phyloP scores from a whole-genome alignment of 2,329 filamentous ascomycete genomes.

The Coniochaeta sp. region DNA sequence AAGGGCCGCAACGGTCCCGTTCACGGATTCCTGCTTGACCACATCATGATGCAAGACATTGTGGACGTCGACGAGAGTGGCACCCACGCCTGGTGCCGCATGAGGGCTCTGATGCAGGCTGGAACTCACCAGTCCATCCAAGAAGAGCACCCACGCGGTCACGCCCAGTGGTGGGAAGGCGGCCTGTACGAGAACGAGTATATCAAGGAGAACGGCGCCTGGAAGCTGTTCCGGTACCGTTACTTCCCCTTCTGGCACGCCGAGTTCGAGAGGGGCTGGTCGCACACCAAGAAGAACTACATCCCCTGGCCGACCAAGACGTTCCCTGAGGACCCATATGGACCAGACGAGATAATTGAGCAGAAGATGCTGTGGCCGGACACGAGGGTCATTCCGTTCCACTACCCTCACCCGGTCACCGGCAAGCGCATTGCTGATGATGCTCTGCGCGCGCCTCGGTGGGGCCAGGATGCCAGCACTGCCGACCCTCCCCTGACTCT shows the following conservation, averaged over 20 bases:
- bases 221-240: conserved; percentile 45
- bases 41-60: conserved; percentile 50
- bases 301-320: conserved; percentile 39
- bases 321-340: conserved; percentile 40
- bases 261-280: conserved; percentile 44
- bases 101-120: conserved; percentile 47
- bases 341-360: conserved; percentile 44
- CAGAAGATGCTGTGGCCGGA: conserved; percentile 50
- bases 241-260: conserved; percentile 53
- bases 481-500: conserved; percentile 34
- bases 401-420: conserved; percentile 43
- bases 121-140: conserved; percentile 44
- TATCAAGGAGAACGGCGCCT: conserved; percentile 45
- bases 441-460: conserved; percentile 39
- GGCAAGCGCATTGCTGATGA: conserved; percentile 34
- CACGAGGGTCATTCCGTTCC: conserved; percentile 44
- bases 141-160: conserved; percentile 40
- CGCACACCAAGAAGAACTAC: conserved; percentile 44
- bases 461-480: conserved; percentile 29
- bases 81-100: conserved; percentile 40
- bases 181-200: conserved; percentile 53
- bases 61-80: conserved; percentile 39
- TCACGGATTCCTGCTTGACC: conserved; percentile 47
- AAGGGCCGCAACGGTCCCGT: conserved; percentile 47
- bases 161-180: conserved; percentile 51